Evolutionary conservation across 495 filamentous ascomycete genomes (phyloP).

Genomic region (Aspergillus mulundensis): DNA sequence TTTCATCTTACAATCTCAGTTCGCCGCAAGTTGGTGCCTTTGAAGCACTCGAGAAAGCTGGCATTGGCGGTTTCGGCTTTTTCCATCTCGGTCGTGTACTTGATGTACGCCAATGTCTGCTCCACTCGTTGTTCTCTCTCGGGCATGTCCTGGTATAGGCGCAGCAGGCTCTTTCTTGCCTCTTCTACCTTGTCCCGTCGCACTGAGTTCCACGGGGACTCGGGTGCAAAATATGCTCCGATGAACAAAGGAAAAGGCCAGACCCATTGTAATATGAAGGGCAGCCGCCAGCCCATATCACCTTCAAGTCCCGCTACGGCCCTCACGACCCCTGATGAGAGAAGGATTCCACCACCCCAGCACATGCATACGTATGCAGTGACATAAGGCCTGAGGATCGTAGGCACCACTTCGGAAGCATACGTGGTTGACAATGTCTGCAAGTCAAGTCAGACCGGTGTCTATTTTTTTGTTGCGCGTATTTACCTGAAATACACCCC

Average conservation of each 20-base stretch:
- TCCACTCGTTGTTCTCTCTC: slow-evolving; percentile 41
- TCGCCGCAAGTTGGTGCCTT: slow-evolving; percentile 33
- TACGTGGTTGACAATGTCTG: slow-evolving; percentile 44
- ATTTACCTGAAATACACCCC: slow-evolving; percentile 41
- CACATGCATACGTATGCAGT: slow-evolving; percentile 46
- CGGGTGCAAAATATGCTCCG: slow-evolving; percentile 39
- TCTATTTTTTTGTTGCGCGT: neutral
- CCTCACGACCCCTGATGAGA: slow-evolving; percentile 47
- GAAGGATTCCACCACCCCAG: slow-evolving; percentile 47
- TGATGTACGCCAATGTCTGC: slow-evolving; percentile 44
- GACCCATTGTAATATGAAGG: slow-evolving; percentile 53
- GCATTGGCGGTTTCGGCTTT: slow-evolving; percentile 25
- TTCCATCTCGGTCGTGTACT: slow-evolving; percentile 35
- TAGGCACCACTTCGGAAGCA: slow-evolving; percentile 46
- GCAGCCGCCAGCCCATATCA: slow-evolving; percentile 49
- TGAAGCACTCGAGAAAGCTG: slow-evolving; percentile 36
- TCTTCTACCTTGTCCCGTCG: slow-evolving; percentile 40
- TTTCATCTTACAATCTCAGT: slow-evolving; percentile 40
- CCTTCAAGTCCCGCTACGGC: slow-evolving; percentile 24
- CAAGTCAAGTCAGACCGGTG: neutral
- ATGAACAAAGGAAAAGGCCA: slow-evolving; percentile 48
- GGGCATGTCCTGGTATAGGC: slow-evolving; percentile 28
- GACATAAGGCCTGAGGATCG: slow-evolving; percentile 37
- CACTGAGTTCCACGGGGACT: slow-evolving; percentile 43
- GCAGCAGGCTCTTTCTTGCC: slow-evolving; percentile 39